Conservation (phyloP, 2,329 filamentous ascomycete genomes). For the Penicillium occitanis region DNA sequence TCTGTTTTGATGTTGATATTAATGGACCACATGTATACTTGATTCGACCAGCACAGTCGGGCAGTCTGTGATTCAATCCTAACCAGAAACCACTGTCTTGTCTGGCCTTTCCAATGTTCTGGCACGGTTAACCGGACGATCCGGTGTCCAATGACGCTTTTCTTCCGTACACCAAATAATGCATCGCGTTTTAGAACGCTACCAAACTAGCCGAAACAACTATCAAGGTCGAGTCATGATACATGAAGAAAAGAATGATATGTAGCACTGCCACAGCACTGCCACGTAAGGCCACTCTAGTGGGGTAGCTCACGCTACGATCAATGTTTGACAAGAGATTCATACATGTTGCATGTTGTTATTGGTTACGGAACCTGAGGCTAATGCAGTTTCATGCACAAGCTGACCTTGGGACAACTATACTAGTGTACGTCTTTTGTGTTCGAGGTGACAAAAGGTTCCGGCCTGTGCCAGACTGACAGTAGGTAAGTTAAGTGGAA, state of each 20-base stretch:
- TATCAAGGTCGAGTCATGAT: neutral
- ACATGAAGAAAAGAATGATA: neutral
- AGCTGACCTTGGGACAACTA: neutral
- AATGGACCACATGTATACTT: neutral
- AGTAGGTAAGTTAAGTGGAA: too few species aligned
- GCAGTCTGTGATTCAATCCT: neutral
- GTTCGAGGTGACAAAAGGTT: too few species aligned
- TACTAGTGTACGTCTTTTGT: neutral
- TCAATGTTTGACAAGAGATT: neutral
- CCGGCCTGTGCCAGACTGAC: too few species aligned
- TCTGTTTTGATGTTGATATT: neutral
- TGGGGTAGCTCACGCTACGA: neutral
- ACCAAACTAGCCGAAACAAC: neutral
- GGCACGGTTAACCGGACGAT: neutral
- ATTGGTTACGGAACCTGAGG: neutral
- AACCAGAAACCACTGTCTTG: neutral
- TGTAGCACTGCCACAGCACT: conserved; percentile 2
- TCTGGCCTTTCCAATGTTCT: too few species aligned
- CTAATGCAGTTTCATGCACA: neutral
- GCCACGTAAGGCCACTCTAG: neutral
- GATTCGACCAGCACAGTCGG: neutral
- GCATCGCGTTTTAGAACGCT: neutral
- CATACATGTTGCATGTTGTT: neutral
- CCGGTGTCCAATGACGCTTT: neutral
- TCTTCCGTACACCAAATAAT: neutral